Evolutionary conservation across 257 asterid species (phyloP).

Genomic region (Nicotiana benthamiana): DNA sequence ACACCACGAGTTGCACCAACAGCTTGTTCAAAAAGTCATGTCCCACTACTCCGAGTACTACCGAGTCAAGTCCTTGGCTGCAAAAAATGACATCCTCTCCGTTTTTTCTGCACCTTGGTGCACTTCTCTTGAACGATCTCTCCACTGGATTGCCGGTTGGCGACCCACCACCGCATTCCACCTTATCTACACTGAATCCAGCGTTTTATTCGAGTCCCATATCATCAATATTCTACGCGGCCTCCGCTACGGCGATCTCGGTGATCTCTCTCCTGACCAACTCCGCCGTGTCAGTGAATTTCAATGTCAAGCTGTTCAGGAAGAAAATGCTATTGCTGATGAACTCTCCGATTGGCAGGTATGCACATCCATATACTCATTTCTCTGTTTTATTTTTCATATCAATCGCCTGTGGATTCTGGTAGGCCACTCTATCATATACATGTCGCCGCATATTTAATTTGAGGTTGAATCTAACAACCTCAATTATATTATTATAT

Average conservation of each 20-base stretch:
- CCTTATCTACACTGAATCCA: conserved; percentile 64
- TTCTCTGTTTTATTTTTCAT: not conserved
- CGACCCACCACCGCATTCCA: conserved; percentile 87
- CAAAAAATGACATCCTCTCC: conserved; percentile 35
- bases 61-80: conserved; percentile 34
- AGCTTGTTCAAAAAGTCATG: conserved; percentile 31
- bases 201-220: conserved; percentile 69
- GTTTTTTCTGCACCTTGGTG: conserved; percentile 58
- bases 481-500: no score
- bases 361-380: not conserved
- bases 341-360: conserved; percentile 78
- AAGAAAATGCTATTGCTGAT: conserved; percentile 50
- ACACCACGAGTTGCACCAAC: conserved; percentile 21
- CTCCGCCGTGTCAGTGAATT: conserved; percentile 74
- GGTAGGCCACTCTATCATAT: not conserved
- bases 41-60: conserved; percentile 54
- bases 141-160: conserved; percentile 87
- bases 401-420: no score
- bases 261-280: conserved; percentile 64
- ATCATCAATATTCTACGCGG: conserved; percentile 63
- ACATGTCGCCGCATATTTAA: not conserved
- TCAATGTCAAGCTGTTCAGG: conserved; percentile 60
- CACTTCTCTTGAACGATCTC: conserved; percentile 55
- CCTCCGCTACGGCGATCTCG: conserved; percentile 59
- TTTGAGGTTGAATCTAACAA: no score